phyloP scores from a whole-genome alignment of 2,329 filamentous ascomycete species.

The Colletotrichum cereale region DNA sequence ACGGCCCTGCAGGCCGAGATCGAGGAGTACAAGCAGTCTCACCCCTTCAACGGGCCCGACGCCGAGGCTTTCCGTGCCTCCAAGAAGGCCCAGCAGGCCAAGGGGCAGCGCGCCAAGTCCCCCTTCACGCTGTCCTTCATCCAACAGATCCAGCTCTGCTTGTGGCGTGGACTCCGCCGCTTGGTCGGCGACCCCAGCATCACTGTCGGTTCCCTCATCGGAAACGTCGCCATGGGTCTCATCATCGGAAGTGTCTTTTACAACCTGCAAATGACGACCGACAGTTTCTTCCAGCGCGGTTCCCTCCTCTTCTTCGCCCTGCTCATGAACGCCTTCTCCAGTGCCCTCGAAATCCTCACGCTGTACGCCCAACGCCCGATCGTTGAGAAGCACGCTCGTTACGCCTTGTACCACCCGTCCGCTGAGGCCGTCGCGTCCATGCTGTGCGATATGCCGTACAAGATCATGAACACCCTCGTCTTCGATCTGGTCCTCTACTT shows the following conservation, averaged over 20 bases:
- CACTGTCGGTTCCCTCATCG: conserved; percentile 75
- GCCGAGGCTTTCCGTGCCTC: conserved; percentile 69
- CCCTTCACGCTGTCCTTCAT: conserved; percentile 84
- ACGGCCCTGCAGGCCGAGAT: conserved; percentile 65
- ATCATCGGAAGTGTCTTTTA: conserved; percentile 87
- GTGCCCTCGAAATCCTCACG: conserved; percentile 85
- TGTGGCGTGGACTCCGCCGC: conserved; percentile 84
- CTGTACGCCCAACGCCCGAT: conserved; percentile 91
- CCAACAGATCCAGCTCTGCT: conserved; percentile 83
- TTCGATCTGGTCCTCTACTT: conserved; percentile 91
- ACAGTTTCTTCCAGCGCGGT: conserved; percentile 83
- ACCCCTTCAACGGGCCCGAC: conserved; percentile 68
- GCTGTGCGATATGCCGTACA: conserved; percentile 88
- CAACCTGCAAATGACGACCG: conserved; percentile 74
- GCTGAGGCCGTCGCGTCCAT: conserved; percentile 91
- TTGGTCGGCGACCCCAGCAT: conserved; percentile 82
- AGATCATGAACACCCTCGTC: conserved; percentile 77
- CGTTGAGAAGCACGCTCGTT: conserved; percentile 89
- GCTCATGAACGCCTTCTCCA: conserved; percentile 86
- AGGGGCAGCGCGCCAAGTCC: conserved; percentile 73
- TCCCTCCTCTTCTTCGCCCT: conserved; percentile 89
- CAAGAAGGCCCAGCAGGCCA: conserved; percentile 67
- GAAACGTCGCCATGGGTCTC: conserved; percentile 81
- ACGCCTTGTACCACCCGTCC: conserved; percentile 90
- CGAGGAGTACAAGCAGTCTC: conserved; percentile 64